Conservation (phyloP, 805 yeast genomes). For the Candida dajiaensis region DNA sequence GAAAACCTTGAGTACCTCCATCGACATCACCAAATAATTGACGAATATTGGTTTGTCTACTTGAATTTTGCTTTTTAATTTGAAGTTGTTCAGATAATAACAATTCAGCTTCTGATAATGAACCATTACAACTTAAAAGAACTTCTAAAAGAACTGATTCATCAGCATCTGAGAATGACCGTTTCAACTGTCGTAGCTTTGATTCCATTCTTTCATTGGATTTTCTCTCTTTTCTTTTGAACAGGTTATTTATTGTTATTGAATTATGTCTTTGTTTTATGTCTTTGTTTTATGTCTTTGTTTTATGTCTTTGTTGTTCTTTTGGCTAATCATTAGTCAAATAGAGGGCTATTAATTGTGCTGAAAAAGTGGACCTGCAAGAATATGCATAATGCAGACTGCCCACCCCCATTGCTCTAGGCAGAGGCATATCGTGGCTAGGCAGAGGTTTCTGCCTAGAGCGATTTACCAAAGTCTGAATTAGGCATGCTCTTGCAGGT, state of each 20-base stretch:
- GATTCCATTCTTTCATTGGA: conserved; percentile 25
- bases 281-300: conserved; percentile 3
- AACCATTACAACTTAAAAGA: conserved; percentile 48
- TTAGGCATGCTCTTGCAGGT: no score
- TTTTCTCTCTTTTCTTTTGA: no score
- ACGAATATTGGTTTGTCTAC: conserved; percentile 16
- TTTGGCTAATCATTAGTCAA: no score
- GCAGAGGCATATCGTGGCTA: no score
- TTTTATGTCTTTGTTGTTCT: neutral
- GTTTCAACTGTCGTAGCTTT: conserved; percentile 32
- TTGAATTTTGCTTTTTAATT: conserved; percentile 1
- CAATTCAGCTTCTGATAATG: conserved; percentile 34
- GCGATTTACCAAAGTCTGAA: no score
- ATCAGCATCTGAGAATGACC: conserved; percentile 38
- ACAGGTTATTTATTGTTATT: no score
- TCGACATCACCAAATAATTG: conserved; percentile 17
- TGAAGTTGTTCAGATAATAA: conserved; percentile 33
- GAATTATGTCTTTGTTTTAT: neutral
- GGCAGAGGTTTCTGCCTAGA: no score
- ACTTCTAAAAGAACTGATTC: conserved; percentile 42
- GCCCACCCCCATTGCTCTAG: no score
- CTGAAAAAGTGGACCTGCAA: no score
- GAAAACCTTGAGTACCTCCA: no score
- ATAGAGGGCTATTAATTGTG: no score
- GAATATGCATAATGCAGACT: no score